Percentiles rank a stretch among this genome's conserved stretches.
Evolutionary conservation across 495 filamentous ascomycete species (phyloP).

Genomic region (Beverwykella pulmonaria): DNA sequence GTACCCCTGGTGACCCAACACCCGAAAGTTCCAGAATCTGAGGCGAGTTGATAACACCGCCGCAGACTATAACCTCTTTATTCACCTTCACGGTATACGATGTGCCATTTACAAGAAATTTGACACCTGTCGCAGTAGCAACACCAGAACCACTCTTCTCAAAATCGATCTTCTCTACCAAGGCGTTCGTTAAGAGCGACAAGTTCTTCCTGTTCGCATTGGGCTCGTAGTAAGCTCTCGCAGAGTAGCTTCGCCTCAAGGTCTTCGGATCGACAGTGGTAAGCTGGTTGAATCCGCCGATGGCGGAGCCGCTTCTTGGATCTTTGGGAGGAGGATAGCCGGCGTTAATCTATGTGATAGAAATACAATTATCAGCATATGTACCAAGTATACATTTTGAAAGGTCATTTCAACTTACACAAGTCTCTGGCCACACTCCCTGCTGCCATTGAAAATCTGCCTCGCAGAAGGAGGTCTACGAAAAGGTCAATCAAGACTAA

Average conservation of each 20-base stretch:
- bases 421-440: slow-evolving; percentile 27
- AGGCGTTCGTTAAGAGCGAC: slow-evolving; percentile 50
- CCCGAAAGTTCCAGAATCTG: slow-evolving; percentile 38
- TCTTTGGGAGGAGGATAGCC: slow-evolving; percentile 29
- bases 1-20: slow-evolving; percentile 17
- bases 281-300: slow-evolving; percentile 53
- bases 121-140: slow-evolving; percentile 29
- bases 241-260: slow-evolving; percentile 30
- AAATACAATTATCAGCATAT: not conserved
- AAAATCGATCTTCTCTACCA: slow-evolving; percentile 53
- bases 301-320: slow-evolving; percentile 22
- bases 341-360: not conserved
- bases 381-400: not conserved
- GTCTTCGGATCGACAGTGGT: slow-evolving; percentile 50
- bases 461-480: slow-evolving; percentile 30
- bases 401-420: not conserved
- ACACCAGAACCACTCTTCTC: slow-evolving; percentile 40
- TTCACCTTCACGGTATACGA: slow-evolving; percentile 26
- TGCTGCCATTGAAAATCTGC: slow-evolving; percentile 26
- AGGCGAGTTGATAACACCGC: slow-evolving; percentile 30
- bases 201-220: slow-evolving; percentile 48
- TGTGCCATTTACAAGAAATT: slow-evolving; percentile 26
- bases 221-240: slow-evolving; percentile 33
- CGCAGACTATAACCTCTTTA: slow-evolving; percentile 36
- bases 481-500: not conserved